Conservation (phyloP, 345 rosid genomes). For the Salix caprea region DNA sequence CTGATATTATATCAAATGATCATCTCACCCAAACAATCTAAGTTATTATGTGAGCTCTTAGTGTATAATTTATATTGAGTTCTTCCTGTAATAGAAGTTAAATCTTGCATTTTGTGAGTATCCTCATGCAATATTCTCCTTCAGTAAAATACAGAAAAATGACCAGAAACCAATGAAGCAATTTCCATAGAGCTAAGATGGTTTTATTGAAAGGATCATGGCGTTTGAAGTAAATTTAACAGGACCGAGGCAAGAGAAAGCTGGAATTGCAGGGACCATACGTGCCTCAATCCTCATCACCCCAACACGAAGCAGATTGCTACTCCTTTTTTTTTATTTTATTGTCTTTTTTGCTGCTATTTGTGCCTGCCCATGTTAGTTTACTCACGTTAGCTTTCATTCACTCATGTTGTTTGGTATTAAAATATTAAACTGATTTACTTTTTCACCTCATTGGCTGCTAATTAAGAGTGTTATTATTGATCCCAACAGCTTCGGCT, state of each 20-base stretch:
- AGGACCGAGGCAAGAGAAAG: background rate
- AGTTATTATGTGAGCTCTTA: no score
- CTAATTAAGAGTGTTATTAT: background rate
- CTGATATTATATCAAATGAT: no score
- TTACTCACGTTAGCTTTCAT: background rate
- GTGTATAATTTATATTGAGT: no score
- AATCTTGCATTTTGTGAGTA: no score
- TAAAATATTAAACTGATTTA: background rate
- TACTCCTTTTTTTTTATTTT: background rate
- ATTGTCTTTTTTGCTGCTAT: background rate
- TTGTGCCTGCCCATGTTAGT: background rate
- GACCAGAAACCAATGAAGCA: no score
- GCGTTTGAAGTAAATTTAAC: background rate
- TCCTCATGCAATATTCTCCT: no score
- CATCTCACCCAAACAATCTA: no score
- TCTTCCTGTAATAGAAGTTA: no score
- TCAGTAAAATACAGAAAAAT: no score
- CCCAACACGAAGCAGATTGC: background rate
- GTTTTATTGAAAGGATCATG: no score
- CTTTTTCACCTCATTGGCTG: background rate
- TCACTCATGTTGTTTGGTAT: background rate
- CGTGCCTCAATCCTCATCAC: no score
- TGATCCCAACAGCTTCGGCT: background rate
- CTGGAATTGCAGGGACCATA: background rate
- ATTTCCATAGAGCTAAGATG: no score